phyloP scores from a whole-genome alignment of 202 grass and related monocot genomes.

The Eragrostis tef region DNA sequence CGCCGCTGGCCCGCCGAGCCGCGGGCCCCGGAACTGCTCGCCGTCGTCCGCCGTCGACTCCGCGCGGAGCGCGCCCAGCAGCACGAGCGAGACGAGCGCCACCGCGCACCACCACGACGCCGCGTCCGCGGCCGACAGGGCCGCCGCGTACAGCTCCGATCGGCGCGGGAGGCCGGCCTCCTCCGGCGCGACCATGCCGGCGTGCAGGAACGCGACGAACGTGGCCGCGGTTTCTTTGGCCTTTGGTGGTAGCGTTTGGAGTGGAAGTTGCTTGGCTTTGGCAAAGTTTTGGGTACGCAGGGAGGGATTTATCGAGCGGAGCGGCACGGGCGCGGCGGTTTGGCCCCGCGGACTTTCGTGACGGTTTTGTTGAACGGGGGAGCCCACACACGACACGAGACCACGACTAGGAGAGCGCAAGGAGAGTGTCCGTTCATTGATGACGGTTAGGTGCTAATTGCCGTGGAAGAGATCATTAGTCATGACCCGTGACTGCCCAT shows the following conservation, averaged over 20 bases:
- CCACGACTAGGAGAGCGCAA: not conserved
- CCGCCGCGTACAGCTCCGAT: constrained; percentile 42
- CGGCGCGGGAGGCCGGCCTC: constrained; percentile 1
- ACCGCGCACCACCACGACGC: constrained; percentile 67
- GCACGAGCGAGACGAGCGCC: constrained; percentile 59
- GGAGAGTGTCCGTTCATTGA: not conserved
- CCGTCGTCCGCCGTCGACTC: not conserved
- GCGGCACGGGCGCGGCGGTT: constrained; percentile 46
- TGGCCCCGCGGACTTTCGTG: constrained; percentile 36
- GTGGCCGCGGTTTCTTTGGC: no score
- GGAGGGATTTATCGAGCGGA: constrained; percentile 33
- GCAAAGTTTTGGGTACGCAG: not conserved
- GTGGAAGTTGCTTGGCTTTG: constrained; percentile 41
- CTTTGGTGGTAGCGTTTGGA: not conserved
- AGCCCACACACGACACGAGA: not conserved
- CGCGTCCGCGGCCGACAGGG: constrained; percentile 47
- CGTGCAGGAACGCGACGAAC: not conserved
- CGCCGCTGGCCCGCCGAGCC: constrained; percentile 36
- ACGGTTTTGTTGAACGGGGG: constrained; percentile 42
- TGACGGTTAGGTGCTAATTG: constrained; percentile 26
- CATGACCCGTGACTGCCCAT: not conserved
- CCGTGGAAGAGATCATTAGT: not conserved
- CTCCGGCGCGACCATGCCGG: not conserved
- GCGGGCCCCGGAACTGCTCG: constrained; percentile 16
- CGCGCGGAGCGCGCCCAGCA: constrained; percentile 53